These are phyloP conservation scores for Escallonia herrerae DNA, from an alignment of 129 eudicot species.

Conservation along the genomic window DNA sequence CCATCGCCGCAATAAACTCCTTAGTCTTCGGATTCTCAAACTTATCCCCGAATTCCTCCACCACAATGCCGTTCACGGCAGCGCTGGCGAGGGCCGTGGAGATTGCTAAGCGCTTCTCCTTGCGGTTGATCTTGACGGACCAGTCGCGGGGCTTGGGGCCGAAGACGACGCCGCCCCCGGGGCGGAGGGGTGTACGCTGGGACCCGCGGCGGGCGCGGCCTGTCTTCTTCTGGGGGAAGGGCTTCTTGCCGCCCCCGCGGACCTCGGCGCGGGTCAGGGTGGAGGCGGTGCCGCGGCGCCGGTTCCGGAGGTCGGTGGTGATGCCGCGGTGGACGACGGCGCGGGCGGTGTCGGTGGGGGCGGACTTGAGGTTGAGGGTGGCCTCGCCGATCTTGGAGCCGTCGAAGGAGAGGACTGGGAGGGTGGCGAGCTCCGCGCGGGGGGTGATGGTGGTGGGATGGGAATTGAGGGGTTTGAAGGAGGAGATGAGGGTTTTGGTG, in stretches of 20 bases:
- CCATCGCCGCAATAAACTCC: conserved; percentile 69
- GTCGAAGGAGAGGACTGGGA: too few relatives aligned
- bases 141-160: conserved; percentile 20
- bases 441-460: background rate
- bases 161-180: conserved; percentile 13
- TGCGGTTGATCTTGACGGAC: conserved; percentile 75
- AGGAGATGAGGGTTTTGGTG: conserved; percentile 23
- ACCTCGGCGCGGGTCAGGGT: conserved; percentile 96
- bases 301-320: background rate
- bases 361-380: too few relatives aligned
- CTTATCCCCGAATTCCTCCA: conserved; percentile 73
- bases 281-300: conserved; percentile 92
- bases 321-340: conserved; percentile 96
- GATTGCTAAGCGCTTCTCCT: conserved; percentile 75
- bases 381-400: too few relatives aligned
- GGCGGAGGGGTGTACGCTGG: conserved; percentile 73
- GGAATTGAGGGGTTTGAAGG: conserved; percentile 19
- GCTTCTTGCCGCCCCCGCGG: conserved; percentile 85
- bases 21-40: conserved; percentile 83
- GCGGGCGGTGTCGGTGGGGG: conserved; percentile 22
- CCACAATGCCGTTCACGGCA: conserved; percentile 50
- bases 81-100: conserved; percentile 81
- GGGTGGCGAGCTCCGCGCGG: too few relatives aligned
- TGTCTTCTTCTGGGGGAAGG: conserved; percentile 82
- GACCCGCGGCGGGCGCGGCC: conserved; percentile 94